A percentile compares a stretch with the other conserved stretches of the same genome.
These are phyloP conservation scores for Trichopus zeylanicus DNA, from an alignment of 116 monocot genomes.

Conservation along the genomic window DNA sequence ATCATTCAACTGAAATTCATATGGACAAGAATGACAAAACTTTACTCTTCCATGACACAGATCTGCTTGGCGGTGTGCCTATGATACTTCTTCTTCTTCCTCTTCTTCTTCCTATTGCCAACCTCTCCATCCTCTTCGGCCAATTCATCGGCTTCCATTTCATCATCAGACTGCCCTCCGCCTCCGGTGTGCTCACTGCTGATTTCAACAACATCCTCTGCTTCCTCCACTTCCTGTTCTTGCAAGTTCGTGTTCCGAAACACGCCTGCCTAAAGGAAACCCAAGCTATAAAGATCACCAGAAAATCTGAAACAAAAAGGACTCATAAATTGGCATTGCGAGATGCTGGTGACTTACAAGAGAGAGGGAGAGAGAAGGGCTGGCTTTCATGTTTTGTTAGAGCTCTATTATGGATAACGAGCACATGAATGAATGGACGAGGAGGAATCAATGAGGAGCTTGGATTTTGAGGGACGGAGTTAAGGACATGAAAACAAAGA, in stretches of 20 bases:
- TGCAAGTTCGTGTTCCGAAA: slow-evolving; percentile 22
- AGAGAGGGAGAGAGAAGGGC: slow-evolving; percentile 45
- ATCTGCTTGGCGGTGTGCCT: slow-evolving; percentile 65
- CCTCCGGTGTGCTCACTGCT: too few species aligned
- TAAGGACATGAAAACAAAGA: slow-evolving; percentile 17
- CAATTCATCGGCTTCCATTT: slow-evolving; percentile 12
- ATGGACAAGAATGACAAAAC: not conserved
- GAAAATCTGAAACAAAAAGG: not conserved
- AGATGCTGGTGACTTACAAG: slow-evolving; percentile 23
- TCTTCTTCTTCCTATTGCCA: slow-evolving; percentile 20
- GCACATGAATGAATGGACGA: not conserved
- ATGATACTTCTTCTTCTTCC: slow-evolving; percentile 60
- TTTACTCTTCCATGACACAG: slow-evolving; percentile 65
- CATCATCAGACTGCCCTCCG: slow-evolving; percentile 23
- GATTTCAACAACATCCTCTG: too few species aligned
- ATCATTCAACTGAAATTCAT: not conserved
- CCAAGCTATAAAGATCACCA: not conserved
- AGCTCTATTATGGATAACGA: not conserved
- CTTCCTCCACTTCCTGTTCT: slow-evolving; percentile 28
- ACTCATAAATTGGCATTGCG: not conserved
- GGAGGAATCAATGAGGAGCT: not conserved
- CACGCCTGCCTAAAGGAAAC: slow-evolving; percentile 42
- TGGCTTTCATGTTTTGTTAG: slow-evolving; percentile 6
- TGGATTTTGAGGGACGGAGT: too few species aligned
- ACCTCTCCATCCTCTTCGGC: slow-evolving; percentile 16